Evolutionary conservation across 139 green algal genomes (phyloP), one percentile per base, ranked within the genome.

Genomic region (Chlorella sp.): DNA sequence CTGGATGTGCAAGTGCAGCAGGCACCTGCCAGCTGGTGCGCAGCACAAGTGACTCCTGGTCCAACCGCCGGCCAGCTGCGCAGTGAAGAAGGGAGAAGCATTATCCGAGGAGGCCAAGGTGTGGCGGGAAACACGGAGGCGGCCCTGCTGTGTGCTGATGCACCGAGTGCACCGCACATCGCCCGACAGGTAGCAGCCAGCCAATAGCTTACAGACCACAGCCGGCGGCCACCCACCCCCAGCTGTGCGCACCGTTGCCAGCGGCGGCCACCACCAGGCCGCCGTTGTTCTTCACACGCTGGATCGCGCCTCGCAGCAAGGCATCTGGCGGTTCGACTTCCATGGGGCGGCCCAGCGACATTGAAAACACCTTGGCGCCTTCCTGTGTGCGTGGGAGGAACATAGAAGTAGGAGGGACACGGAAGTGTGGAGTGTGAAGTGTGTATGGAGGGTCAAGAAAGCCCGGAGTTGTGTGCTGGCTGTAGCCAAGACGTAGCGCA

Each of bases 221-320:
- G 58, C 22, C 9, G 58, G 58, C 40, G 28, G 8, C 69, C 16
- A 34, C n/a, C 8, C 20, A 48, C 14, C 24, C n/a, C n/a, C n/a
- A n/a, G n/a, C n/a, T n/a, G n/a, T n/a, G n/a, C 73, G 62, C 73
- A 80, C 73, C n/a, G 17, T 80, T 80, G 73, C 73, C 73, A 0
- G 73, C 73, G 1, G 73, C 73, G 1, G 73, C 73, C n/a, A 80
- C 46, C 30, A 80, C 13, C 0, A 80, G 46, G 0, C 11, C 73
- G 40, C 73, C 73, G 6, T 46, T 48, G 34, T 44, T n/a, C 17
- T 36, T 51, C 1, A 80, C n/a, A 2, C 19, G 4, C 2, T 32
- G 19, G 0, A 51, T 34, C 73, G 67, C 67, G n/a, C 3, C 73
- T 6, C 46, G 32, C 40, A 58, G 65, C n/a, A 36, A n/a, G 26